Evolutionary conservation across 441 rosid genomes (phyloP), one percentile per base, ranked within the genome.

Genomic region (Erodium texanum): DNA sequence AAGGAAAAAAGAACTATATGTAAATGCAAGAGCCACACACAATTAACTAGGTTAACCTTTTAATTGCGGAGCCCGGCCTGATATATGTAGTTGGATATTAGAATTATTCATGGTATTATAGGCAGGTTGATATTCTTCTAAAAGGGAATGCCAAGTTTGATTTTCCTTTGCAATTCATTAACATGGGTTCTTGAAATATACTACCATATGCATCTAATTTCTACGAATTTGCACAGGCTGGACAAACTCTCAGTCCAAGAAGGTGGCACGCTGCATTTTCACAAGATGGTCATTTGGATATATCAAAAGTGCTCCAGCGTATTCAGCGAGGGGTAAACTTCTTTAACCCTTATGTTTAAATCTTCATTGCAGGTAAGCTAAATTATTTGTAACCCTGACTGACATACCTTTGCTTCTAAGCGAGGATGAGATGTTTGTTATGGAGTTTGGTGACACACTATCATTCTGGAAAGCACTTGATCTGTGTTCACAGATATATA

Each of bases 211-310:
- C 64, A 34, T 64, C 48, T 29, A 22, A 24, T 54, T 12, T 19
- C 14, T 10, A 1, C 66, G 14, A 24, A 14, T 23, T 70, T 67
- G 69, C 43, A 58, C 83, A 93, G 99, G 84, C 89, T 56, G 99
- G 99, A 20, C 89, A 87, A 79, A 93, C 99, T 59, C 89, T 91
- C 27, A 88, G 99, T 71, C 81, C 83, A 66, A 86, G 97, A 81
- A 88, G 87, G 73, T 93, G 99, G 95, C 89, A 90, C 65, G 83
- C 92, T 23, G 88, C 95, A 3, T 91, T 93, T 74, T 87, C 96
- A n/a, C 80, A 80, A 76, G 87, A 89, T 72, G 99, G 97, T 16
- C 89, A 78, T 73, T 77, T 93, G 84, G 95, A 93, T 68, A 87
- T 93, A 68, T 92, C 85, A 9, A 83, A 74, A 79, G 95, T 91